Conservation (phyloP, 768 basidiomycete genomes). For the Hygrocybe punicea region DNA sequence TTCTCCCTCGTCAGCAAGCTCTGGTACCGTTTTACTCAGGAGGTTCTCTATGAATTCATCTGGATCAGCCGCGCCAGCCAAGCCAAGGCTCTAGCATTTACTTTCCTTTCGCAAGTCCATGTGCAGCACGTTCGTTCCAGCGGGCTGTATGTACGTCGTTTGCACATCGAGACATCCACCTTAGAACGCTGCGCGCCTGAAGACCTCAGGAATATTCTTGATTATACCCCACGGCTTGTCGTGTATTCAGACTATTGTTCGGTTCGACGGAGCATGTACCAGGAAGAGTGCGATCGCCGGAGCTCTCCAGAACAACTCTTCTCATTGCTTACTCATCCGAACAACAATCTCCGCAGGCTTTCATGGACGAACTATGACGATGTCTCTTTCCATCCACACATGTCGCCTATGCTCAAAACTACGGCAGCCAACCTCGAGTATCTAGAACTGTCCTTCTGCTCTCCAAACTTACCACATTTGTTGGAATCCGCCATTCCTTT, state of each 20-base stretch:
- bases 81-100: constrained; percentile 43
- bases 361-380: constrained; percentile 76
- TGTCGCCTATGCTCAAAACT: constrained; percentile 51
- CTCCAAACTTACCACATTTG: constrained; percentile 40
- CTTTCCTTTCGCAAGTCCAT: constrained; percentile 16
- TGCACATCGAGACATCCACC: constrained; percentile 68
- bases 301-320: constrained; percentile 58
- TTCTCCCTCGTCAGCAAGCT: constrained; percentile 53
- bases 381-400: constrained; percentile 50
- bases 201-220: constrained; percentile 66
- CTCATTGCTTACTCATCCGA: constrained; percentile 53
- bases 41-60: constrained; percentile 62
- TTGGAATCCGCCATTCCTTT: constrained; percentile 9
- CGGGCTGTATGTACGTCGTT: constrained; percentile 54
- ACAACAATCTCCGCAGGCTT: constrained; percentile 52
- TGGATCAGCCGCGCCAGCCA: constrained; percentile 61
- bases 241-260: constrained; percentile 64
- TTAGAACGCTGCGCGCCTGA: constrained; percentile 63
- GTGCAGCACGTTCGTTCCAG: constrained; percentile 27
- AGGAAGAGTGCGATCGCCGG: constrained; percentile 42
- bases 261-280: constrained; percentile 53
- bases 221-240: constrained; percentile 56
- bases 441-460: constrained; percentile 62
- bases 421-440: constrained; percentile 58
- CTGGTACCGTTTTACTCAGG: constrained; percentile 54